These are phyloP conservation scores for Cornus suecica DNA, from an alignment of 148 eudicot species.

Conservation along the genomic window DNA sequence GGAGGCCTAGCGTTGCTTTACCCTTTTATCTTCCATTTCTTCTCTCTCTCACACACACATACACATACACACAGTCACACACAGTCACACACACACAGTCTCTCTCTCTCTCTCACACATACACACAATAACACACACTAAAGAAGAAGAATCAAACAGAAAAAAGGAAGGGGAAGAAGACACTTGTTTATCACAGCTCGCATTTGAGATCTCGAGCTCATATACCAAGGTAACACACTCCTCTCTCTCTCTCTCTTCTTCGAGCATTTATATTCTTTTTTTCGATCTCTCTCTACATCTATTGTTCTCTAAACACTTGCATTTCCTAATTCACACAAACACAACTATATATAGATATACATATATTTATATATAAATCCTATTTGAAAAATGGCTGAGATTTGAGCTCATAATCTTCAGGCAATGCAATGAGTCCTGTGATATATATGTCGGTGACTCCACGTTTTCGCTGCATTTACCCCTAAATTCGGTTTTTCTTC, in stretches of 20 bases:
- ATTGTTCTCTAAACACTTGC: not conserved
- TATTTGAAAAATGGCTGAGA: not conserved
- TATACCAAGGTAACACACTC: not conserved
- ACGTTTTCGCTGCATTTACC: not conserved
- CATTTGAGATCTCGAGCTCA: constrained; percentile 8
- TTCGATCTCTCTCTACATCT: not conserved
- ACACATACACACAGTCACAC: too few relatives aligned
- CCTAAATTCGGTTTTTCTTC: constrained; percentile 8
- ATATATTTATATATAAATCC: not conserved
- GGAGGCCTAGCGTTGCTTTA: not conserved
- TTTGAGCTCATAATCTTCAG: not conserved
- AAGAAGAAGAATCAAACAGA: not conserved
- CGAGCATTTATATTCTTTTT: not conserved
- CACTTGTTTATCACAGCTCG: not conserved
- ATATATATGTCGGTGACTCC: not conserved
- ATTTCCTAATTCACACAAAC: not conserved
- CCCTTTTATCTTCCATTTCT: not conserved
- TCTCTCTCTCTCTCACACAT: constrained; percentile 1
- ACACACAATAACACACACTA: too few relatives aligned
- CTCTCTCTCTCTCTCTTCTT: not conserved
- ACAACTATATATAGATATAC: not conserved
- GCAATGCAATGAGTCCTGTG: not conserved
- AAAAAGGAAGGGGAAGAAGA: not conserved
- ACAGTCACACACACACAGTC: not conserved
- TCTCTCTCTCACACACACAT: not conserved